phyloP scores from a whole-genome alignment of 2,329 filamentous ascomycete species.

The Colletotrichum phormii region DNA sequence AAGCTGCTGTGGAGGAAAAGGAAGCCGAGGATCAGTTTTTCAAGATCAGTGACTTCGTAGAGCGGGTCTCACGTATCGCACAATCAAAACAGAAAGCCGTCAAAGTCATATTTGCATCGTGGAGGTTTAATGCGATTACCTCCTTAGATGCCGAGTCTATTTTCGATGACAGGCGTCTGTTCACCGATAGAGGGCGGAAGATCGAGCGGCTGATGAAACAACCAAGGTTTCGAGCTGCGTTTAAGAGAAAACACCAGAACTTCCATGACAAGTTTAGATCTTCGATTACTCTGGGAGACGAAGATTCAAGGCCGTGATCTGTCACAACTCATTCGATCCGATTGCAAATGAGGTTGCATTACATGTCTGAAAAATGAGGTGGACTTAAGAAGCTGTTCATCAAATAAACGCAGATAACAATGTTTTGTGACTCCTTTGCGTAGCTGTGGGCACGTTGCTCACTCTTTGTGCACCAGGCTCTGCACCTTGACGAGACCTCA shows the following conservation, averaged over 20 bases:
- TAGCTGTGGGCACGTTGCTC: no score
- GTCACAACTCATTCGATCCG: no score
- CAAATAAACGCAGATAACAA: no score
- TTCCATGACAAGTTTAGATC: not conserved
- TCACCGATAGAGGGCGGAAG: not conserved
- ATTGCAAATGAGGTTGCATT: no score
- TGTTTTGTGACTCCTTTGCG: no score
- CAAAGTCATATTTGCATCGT: not conserved
- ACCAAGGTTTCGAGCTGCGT: not conserved
- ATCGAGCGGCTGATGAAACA: slow-evolving; percentile 4
- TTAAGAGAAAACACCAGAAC: not conserved
- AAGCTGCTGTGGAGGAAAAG: not conserved
- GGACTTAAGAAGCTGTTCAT: no score
- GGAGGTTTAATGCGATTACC: not conserved
- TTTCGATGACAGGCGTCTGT: not conserved
- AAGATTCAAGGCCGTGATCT: not conserved
- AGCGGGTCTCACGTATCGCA: not conserved
- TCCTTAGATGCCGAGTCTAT: not conserved
- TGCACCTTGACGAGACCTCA: no score
- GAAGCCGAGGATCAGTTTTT: not conserved
- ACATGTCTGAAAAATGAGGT: no score
- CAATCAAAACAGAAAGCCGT: no score
- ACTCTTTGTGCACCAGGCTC: no score
- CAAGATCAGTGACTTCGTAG: not conserved
- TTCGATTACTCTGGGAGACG: not conserved